Conservation (phyloP, 371 early-diverging fungal genomes). For the Mycotypha africana region DNA sequence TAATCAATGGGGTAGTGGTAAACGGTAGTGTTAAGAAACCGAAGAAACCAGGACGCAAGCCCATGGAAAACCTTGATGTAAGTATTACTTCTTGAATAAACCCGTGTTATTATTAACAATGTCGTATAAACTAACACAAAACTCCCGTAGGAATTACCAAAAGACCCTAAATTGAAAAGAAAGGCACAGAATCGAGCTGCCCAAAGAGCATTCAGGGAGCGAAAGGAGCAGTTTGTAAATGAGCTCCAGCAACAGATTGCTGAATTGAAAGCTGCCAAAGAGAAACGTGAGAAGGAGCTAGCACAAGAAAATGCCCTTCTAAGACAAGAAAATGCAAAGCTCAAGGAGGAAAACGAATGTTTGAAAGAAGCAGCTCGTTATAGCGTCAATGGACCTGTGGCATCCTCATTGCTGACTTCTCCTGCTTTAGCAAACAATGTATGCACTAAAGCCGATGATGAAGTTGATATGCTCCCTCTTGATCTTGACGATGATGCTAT, state of each 20-base stretch:
- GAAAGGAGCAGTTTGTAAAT: conserved; percentile 58
- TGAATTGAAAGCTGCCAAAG: conserved; percentile 61
- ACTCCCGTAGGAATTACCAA: conserved; percentile 6
- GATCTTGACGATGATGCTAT: not conserved
- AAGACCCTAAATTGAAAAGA: conserved; percentile 42
- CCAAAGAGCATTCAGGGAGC: conserved; percentile 70
- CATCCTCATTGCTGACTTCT: conserved; percentile 2
- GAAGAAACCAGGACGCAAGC: conserved; percentile 39
- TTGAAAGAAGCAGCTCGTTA: conserved; percentile 6
- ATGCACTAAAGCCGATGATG: no score
- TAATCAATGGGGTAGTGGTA: no score
- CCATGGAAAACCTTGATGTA: conserved; percentile 13
- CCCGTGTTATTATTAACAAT: not conserved
- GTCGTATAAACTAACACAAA: not conserved
- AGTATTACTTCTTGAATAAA: no score
- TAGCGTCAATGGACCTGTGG: conserved; percentile 11
- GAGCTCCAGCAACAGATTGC: conserved; percentile 61
- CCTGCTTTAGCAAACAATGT: conserved; percentile 1
- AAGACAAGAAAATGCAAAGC: conserved; percentile 47
- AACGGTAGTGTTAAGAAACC: conserved; percentile 4
- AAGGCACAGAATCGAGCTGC: conserved; percentile 74
- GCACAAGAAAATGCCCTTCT: conserved; percentile 51
- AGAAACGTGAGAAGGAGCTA: conserved; percentile 39
- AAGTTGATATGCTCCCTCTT: not conserved
- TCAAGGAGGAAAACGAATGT: conserved; percentile 31